These are phyloP conservation scores for Mortierella sp. DNA, from an alignment of 371 early-diverging fungal species.

Conservation along the genomic window DNA sequence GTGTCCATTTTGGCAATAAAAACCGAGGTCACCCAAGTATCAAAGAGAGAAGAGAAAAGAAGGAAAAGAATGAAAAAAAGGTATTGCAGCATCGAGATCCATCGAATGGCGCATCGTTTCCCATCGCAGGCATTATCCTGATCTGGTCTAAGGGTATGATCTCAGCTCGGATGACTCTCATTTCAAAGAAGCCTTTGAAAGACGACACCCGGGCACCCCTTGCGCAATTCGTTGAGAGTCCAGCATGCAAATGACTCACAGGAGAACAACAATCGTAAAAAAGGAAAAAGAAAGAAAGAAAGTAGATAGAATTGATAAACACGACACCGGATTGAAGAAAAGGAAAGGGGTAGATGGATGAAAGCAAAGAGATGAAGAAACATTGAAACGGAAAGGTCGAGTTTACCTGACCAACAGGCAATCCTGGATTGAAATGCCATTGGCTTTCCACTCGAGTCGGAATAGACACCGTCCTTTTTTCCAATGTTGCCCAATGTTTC, in stretches of 20 bases:
- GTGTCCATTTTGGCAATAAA: no score
- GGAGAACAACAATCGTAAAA: conserved; percentile 1
- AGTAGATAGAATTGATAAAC: conserved; percentile 4
- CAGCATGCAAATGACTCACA: conserved; percentile 4
- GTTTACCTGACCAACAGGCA: conserved; percentile 16
- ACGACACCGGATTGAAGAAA: conserved; percentile 6
- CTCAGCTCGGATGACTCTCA: conserved; percentile 50
- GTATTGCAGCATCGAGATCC: conserved; percentile 6
- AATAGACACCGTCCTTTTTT: no score
- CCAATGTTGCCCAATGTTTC: no score
- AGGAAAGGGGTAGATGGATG: background rate
- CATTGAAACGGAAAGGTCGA: conserved; percentile 17
- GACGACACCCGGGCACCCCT: conserved; percentile 54
- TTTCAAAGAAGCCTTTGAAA: conserved; percentile 14
- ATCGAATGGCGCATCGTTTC: conserved; percentile 38
- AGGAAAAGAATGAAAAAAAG: conserved; percentile 4
- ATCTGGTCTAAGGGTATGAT: conserved; percentile 57
- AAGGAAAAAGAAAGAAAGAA: conserved; percentile 6
- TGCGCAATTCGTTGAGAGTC: conserved; percentile 32
- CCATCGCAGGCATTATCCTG: conserved; percentile 57
- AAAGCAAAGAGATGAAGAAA: background rate
- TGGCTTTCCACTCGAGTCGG: no score
- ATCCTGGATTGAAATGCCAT: no score
- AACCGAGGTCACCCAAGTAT: background rate
- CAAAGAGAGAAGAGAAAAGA: background rate